A percentile compares a stretch with the other conserved stretches of the same genome.
Conservation (phyloP, 106 monocot genomes). For the Posidonia australis region DNA sequence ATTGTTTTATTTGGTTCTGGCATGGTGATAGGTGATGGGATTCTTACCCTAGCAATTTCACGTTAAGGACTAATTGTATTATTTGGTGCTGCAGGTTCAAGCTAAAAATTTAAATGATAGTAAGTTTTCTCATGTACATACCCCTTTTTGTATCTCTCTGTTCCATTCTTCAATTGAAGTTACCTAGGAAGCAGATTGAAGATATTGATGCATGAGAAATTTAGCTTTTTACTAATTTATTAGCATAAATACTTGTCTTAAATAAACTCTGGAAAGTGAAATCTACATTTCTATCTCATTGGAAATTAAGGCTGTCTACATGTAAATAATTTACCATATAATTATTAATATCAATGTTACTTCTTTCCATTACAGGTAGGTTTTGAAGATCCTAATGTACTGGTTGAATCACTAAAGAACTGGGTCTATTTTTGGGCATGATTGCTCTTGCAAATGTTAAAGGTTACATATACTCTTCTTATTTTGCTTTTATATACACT, state of each 20-base stretch:
- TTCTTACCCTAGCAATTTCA: slow-evolving; percentile 86
- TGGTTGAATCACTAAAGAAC: background rate
- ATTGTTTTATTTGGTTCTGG: slow-evolving; percentile 74
- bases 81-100: slow-evolving; percentile 31
- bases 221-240: background rate
- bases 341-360: no score
- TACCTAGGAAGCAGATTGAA: background rate
- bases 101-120: slow-evolving; percentile 33
- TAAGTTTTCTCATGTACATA: slow-evolving; percentile 11
- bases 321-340: no score
- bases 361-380: slow-evolving; percentile 73
- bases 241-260: no score
- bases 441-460: background rate
- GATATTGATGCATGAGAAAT: background rate
- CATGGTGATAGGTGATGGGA: slow-evolving; percentile 89
- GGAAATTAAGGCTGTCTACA: no score
- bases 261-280: no score
- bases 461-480: background rate
- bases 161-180: background rate
- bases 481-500: background rate
- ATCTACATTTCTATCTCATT: no score
- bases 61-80: slow-evolving; percentile 19
- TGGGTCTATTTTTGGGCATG: background rate
- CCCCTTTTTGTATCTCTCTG: background rate
- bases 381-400: background rate